phyloP scores from a whole-genome alignment of 441 rosid species.

The Theobroma grandiflorum region DNA sequence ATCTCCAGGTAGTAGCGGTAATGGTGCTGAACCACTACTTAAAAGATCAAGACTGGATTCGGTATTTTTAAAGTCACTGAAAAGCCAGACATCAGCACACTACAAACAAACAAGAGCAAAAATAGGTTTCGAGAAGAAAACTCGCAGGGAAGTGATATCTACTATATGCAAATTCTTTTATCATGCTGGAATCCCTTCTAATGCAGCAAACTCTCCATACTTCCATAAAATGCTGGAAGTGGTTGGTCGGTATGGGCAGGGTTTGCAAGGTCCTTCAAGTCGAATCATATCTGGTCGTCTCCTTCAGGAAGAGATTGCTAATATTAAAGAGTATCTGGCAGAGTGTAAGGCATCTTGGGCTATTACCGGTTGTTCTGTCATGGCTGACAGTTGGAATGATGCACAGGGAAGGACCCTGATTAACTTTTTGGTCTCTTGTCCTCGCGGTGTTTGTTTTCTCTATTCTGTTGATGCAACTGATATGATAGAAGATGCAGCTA shows the following conservation, averaged over 20 bases:
- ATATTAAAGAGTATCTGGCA: constrained; percentile 61
- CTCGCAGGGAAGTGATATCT: constrained; percentile 77
- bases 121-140: constrained; percentile 50
- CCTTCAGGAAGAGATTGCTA: constrained; percentile 77
- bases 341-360: constrained; percentile 83
- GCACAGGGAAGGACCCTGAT: constrained; percentile 68
- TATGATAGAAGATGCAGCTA: constrained; percentile 67
- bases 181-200: constrained; percentile 80
- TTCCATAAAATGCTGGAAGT: constrained; percentile 88
- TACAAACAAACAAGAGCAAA: constrained; percentile 49
- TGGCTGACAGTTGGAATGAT: constrained; percentile 91
- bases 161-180: constrained; percentile 92
- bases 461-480: constrained; percentile 86
- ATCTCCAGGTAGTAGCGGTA: constrained; percentile 49
- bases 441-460: constrained; percentile 75
- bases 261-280: constrained; percentile 70
- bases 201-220: constrained; percentile 80
- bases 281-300: constrained; percentile 69
- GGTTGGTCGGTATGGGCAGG: constrained; percentile 82
- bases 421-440: constrained; percentile 82
- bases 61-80: constrained; percentile 60
- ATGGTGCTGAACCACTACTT: constrained; percentile 57
- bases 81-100: constrained; percentile 46
- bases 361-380: constrained; percentile 79
- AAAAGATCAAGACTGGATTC: constrained; percentile 77